phyloP scores from a whole-genome alignment of 441 rosid species.

The Isatis lusitanica region DNA sequence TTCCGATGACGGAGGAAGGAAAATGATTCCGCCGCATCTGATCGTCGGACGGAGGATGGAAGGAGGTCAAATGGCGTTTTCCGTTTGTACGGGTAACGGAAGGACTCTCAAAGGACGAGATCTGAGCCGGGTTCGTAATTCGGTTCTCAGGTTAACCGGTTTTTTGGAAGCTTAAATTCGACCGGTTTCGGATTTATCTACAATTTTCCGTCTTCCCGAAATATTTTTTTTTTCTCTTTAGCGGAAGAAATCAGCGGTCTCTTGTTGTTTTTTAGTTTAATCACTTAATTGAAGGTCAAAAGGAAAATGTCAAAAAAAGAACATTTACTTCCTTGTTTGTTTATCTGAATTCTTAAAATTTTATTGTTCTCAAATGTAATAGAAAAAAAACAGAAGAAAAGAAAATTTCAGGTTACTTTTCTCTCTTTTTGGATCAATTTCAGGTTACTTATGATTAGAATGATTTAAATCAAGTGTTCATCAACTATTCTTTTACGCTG shows the following conservation, averaged over 20 bases:
- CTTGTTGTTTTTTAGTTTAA: constrained; percentile 9
- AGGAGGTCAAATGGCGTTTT: constrained; percentile 67
- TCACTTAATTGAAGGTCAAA: constrained; percentile 14
- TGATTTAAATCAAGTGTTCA: not conserved
- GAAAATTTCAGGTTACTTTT: not conserved
- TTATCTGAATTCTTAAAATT: constrained; percentile 1
- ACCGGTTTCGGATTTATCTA: not conserved
- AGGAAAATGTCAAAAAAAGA: constrained; percentile 30
- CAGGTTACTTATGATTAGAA: not conserved
- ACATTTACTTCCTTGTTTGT: constrained; percentile 19
- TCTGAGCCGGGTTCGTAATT: constrained; percentile 77
- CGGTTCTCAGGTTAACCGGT: constrained; percentile 82
- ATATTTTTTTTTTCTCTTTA: not conserved
- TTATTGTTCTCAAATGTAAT: constrained; percentile 12
- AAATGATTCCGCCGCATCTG: constrained; percentile 72
- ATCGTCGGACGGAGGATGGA: constrained; percentile 54
- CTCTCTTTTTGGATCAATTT: not conserved
- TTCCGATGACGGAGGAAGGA: constrained; percentile 39
- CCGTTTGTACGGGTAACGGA: constrained; percentile 81
- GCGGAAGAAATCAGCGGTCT: constrained; percentile 24
- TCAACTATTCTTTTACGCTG: not conserved
- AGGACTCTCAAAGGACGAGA: constrained; percentile 84
- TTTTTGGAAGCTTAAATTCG: constrained; percentile 62
- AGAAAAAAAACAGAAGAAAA: constrained; percentile 8
- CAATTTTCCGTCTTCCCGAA: not conserved